Percentiles rank a stretch among this genome's conserved stretches.
phyloP scores from a whole-genome alignment of 192 early-diverging fungal species.

The Kappamyces sp. region DNA sequence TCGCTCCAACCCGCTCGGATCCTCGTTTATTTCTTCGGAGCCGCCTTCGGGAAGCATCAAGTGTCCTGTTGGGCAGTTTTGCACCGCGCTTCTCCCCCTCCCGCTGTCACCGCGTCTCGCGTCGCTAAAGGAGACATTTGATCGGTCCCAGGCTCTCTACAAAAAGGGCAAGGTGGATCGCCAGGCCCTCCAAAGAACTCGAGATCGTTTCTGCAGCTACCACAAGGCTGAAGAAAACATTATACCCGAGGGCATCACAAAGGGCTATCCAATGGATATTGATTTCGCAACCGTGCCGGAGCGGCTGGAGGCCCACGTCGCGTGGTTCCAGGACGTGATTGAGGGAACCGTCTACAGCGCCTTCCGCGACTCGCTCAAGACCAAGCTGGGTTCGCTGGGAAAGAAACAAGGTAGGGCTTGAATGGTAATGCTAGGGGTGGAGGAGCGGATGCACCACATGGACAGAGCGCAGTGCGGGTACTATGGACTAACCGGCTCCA shows the following conservation, averaged over 20 bases:
- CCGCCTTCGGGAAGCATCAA: no score
- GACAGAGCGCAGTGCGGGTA: slow-evolving; percentile 6
- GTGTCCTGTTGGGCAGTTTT: no score
- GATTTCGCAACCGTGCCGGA: slow-evolving; percentile 6
- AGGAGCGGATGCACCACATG: not conserved
- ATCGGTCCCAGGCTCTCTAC: no score
- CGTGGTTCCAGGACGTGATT: not conserved
- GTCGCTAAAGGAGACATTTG: no score
- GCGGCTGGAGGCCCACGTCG: not conserved
- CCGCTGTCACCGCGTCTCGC: no score
- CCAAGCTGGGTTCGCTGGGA: not conserved
- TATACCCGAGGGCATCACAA: slow-evolving; percentile 9
- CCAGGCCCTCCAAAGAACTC: no score
- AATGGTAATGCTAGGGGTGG: not conserved
- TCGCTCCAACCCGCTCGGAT: no score
- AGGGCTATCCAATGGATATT: slow-evolving; percentile 3
- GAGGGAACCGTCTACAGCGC: not conserved
- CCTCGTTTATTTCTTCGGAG: no score
- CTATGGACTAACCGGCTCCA: slow-evolving; percentile 11
- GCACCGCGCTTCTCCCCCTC: no score
- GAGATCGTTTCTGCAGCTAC: slow-evolving; percentile 3
- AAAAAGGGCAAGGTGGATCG: no score
- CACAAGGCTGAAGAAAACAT: slow-evolving; percentile 11
- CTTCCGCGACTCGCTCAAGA: not conserved
- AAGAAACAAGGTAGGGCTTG: not conserved